Evolutionary conservation across 768 basidiomycete species (phyloP), one percentile per base, ranked within the genome.

Genomic region (Lyophyllum atratum): DNA sequence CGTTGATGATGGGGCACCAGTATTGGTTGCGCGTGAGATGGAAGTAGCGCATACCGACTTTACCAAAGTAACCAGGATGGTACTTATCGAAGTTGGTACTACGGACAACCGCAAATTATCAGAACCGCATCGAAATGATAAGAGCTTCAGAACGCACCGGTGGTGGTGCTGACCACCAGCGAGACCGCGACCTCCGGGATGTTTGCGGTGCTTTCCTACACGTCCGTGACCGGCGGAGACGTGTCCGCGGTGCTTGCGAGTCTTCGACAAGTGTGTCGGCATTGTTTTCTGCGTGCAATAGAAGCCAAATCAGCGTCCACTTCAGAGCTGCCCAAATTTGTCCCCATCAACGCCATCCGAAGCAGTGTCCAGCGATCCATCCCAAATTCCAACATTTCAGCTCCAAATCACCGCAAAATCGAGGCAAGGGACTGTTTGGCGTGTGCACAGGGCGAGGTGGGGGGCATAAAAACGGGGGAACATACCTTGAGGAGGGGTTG

Each of bases 31-130:
- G 89, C 54, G 92, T 94, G 61, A 94, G 77, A 75, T 99, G 97
- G 92, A 90, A 99, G 77, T 89, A 89, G 73, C 97, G 88, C 96
- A 99, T 99, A 93, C 97, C 97, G 74, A 96, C 93, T 81, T 98
- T 98, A 83, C 95, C 95, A 76, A 96, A 98, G 93, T 98, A 98
- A 92, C 95, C 95, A 75, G 95, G 95, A 80, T 98, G 95, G 90
- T 94, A 98, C 80, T 96, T 96, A 79, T 96, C 95, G 72, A 96
- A 92, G 82, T 98, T 97, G 71, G 90, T 95, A 59, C 95, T 93
- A 61, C 19, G 54, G 40, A 55, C 12, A 45, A n/a, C 14, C 22
- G 33, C 33, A 58, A 24, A 43, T 33, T 6, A 21, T 59, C 33
- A 60, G 47, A n/a, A 43, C 14, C 19, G 17, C 21, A 49, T 14